phyloP scores from a whole-genome alignment of 2,329 filamentous ascomycete genomes.

The Lojkania enalia region DNA sequence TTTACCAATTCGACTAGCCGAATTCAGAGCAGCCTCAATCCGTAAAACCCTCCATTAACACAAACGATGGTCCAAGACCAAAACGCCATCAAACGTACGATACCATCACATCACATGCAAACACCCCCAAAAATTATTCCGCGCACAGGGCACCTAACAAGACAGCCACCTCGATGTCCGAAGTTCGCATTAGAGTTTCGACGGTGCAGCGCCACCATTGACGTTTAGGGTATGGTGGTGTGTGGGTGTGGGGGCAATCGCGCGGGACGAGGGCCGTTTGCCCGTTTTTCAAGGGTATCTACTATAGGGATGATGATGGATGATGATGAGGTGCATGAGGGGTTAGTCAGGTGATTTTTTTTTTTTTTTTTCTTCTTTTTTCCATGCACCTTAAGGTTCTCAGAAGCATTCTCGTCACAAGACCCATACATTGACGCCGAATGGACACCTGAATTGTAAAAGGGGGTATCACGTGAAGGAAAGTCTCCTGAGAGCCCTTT shows the following conservation, averaged over 20 bases:
- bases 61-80: background rate
- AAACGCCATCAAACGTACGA: no score
- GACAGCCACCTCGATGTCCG: no score
- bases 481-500: no score
- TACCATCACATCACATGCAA: constrained; percentile 5
- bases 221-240: background rate
- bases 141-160: background rate
- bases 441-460: no score
- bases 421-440: no score
- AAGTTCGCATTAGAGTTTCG: constrained; percentile 4
- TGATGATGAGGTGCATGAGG: constrained; percentile 20
- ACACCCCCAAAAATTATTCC: background rate
- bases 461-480: no score
- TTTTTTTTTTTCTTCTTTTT: no score
- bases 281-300: background rate
- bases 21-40: no score
- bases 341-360: constrained; percentile 22
- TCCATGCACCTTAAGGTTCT: no score
- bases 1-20: no score
- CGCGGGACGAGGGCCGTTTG: background rate
- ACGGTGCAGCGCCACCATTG: background rate
- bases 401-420: no score
- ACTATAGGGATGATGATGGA: background rate
- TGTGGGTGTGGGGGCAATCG: no score
- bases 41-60: background rate